A percentile compares a stretch with the other conserved stretches of the same genome.
Conservation (phyloP, 768 basidiomycete species). For the Amanita molliuscula region DNA sequence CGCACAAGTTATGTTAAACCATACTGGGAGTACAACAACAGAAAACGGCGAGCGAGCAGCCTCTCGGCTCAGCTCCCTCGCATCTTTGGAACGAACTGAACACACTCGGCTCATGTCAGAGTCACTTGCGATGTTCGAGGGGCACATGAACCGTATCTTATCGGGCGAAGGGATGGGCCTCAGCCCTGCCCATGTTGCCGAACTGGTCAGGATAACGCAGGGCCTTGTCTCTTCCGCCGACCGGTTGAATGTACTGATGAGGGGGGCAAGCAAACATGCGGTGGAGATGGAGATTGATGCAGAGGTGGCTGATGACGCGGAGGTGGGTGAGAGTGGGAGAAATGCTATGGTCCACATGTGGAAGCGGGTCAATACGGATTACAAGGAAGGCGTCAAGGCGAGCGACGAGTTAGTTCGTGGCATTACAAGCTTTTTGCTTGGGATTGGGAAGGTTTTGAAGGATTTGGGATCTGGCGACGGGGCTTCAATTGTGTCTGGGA, state of each 20-base stretch:
- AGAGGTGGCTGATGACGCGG: constrained; percentile 47
- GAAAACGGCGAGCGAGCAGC: constrained; percentile 9
- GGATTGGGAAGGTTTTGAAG: constrained; percentile 58
- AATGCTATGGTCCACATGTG: constrained; percentile 45
- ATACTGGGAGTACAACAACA: constrained; percentile 11
- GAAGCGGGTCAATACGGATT: constrained; percentile 61
- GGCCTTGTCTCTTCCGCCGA: constrained; percentile 57
- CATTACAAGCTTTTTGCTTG: constrained; percentile 67
- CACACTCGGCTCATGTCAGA: constrained; percentile 67
- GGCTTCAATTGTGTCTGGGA: constrained; percentile 14
- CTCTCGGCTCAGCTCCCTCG: constrained; percentile 6
- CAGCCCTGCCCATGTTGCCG: constrained; percentile 25
- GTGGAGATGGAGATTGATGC: constrained; percentile 68
- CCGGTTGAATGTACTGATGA: constrained; percentile 51
- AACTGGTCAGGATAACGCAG: constrained; percentile 53
- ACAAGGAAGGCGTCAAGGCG: constrained; percentile 56
- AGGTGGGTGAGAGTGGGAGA: constrained; percentile 6
- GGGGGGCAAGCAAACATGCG: constrained; percentile 43
- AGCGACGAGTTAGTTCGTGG: constrained; percentile 75
- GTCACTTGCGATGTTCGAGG: constrained; percentile 59
- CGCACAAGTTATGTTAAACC: constrained; percentile 1
- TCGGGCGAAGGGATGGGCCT: constrained; percentile 17
- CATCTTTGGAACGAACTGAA: constrained; percentile 24
- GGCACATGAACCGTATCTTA: constrained; percentile 48
- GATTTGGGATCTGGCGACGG: constrained; percentile 31